These are phyloP conservation scores for Populus hybrid DNA, from an alignment of 441 rosid genomes.

Conservation along the genomic window DNA sequence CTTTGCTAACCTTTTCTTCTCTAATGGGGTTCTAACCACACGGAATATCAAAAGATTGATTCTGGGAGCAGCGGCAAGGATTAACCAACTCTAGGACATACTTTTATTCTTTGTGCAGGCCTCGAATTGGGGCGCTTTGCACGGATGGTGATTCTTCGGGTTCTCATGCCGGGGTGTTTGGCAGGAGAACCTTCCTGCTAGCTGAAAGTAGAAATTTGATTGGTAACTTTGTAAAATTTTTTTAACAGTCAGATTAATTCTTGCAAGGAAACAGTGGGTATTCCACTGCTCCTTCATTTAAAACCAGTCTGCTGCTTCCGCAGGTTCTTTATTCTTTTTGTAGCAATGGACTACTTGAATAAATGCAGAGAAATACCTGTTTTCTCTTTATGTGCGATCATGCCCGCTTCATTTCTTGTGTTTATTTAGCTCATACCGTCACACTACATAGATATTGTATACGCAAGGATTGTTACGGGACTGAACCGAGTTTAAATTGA, in stretches of 20 bases:
- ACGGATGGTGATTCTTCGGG: constrained; percentile 54
- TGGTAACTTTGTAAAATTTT: constrained; percentile 37
- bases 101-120: constrained; percentile 67
- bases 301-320: constrained; percentile 42
- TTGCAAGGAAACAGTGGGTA: constrained; percentile 24
- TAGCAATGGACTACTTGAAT: constrained; percentile 36
- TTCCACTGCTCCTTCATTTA: constrained; percentile 22
- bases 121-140: constrained; percentile 39
- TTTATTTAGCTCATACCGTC: background rate
- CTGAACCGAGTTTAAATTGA: background rate
- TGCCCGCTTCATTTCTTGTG: background rate
- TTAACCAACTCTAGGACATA: constrained; percentile 49
- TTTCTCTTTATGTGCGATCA: background rate
- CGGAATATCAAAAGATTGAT: constrained; percentile 34
- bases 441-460: too few relatives aligned
- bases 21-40: constrained; percentile 58
- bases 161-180: constrained; percentile 49
- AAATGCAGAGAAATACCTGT: constrained; percentile 31
- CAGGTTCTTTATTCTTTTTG: constrained; percentile 50
- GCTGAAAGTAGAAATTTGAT: constrained; percentile 37
- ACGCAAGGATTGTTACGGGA: background rate
- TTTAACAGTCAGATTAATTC: constrained; percentile 18
- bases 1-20: constrained; percentile 49
- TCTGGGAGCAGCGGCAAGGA: constrained; percentile 38
- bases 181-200: constrained; percentile 47